Percentiles rank a stretch among this genome's conserved stretches.
Conservation (phyloP, 2,329 filamentous ascomycete species). For the Ophiognomonia clavigignenti-juglandacearum region DNA sequence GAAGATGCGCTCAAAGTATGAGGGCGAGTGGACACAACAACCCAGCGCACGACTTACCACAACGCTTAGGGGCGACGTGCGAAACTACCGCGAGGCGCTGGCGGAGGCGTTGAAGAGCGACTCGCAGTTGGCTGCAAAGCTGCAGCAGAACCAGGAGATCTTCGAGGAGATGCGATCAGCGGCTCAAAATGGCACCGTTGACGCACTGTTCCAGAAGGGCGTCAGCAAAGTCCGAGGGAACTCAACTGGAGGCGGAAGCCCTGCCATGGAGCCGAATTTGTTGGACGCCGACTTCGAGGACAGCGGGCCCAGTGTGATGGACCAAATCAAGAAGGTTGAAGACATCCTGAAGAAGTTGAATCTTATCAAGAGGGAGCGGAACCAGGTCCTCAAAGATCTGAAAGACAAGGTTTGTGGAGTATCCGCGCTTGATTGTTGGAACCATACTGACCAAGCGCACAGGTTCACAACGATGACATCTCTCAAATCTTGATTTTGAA, state of each 20-base stretch:
- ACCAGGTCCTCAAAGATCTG: constrained; percentile 89
- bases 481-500: constrained; percentile 96
- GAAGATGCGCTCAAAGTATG: constrained; percentile 98
- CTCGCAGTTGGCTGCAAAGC: constrained; percentile 72
- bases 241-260: constrained; percentile 55
- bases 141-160: constrained; percentile 79
- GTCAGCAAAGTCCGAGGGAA: constrained; percentile 73
- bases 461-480: constrained; percentile 96
- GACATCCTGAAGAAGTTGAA: constrained; percentile 88
- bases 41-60: constrained; percentile 86
- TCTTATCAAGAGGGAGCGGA: constrained; percentile 84
- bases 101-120: constrained; percentile 88
- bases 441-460: constrained; percentile 20
- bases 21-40: constrained; percentile 93
- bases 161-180: constrained; percentile 95
- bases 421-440: background rate
- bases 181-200: constrained; percentile 79
- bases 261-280: constrained; percentile 61
- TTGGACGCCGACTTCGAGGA: constrained; percentile 92
- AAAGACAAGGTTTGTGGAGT: constrained; percentile 80
- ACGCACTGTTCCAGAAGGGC: constrained; percentile 82
- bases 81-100: constrained; percentile 81
- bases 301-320: constrained; percentile 70
- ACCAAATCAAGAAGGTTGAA: constrained; percentile 86
- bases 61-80: constrained; percentile 80